Evolutionary conservation across 352 stramenopile species (phyloP), one percentile per base, ranked within the genome.

Genomic region (Globisporangium cederbergense): DNA sequence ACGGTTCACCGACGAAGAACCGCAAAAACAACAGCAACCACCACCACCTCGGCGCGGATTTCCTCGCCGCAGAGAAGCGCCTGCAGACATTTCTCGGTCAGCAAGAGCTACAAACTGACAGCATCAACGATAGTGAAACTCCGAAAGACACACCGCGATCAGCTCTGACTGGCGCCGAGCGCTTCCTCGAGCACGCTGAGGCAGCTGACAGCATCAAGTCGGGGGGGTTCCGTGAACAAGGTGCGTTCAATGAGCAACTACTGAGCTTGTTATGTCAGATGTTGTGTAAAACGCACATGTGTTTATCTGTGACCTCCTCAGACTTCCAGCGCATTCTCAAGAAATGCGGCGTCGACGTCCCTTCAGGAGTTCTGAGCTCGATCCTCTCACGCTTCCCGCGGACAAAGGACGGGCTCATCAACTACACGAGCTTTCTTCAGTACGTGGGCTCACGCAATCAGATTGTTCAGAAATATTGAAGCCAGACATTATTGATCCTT

Each of bases 301-400:
- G 14, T 38, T 16, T 25, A 4, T 52, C 16, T 47, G 18, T 58
- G 10, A 14, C 6, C 46, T 2, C 34, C 36, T 54, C 30, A 88
- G 81, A 80, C n/a, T 87, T 85, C 22, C 25, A 71, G 28, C 52
- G 53, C 1, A 69, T 83, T 52, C 58, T 88, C 9, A 42, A 40
- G 1, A 72, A 72, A 32, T 82, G 73, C 42, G 55, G 67, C 5
- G 46, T 86, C 0, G 52, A 66, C 1, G 64, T 88, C n/a, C 57
- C 70, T 0, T 20, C 47, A 1, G 47, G 70, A 0, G 60, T 82
- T 18, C 59, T 87, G 0, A 70, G 56, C 14, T 76, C 68, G 32
- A 83, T 90, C 14, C 67, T 90, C 0, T 81, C 79, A 5, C 74
- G 77, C 32, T 88, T 90, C 51, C 60, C 77, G 18, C 70, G 77